phyloP scores from a whole-genome alignment of 805 yeast genomes.

The Candida coquimbonensis region DNA sequence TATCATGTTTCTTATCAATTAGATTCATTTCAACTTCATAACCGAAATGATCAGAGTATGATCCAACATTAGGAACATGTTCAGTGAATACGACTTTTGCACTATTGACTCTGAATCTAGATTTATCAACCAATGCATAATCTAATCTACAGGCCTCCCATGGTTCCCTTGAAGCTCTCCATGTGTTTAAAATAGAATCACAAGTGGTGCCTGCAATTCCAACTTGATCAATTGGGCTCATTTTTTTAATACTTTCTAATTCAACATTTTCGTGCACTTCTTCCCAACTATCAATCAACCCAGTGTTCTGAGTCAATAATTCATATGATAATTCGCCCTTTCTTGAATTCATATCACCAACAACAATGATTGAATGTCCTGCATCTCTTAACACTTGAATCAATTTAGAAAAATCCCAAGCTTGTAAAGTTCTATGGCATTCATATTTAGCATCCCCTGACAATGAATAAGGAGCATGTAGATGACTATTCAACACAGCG shows the following conservation, averaged over 20 bases:
- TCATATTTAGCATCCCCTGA: constrained; percentile 84
- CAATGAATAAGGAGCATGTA: constrained; percentile 92
- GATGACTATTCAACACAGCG: constrained; percentile 83
- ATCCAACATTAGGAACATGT: constrained; percentile 55
- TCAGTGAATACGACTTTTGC: constrained; percentile 76
- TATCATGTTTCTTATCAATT: background rate
- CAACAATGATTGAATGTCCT: constrained; percentile 81
- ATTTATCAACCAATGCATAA: constrained; percentile 72
- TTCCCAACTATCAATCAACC: constrained; percentile 79
- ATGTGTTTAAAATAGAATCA: constrained; percentile 80
- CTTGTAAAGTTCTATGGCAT: constrained; percentile 90
- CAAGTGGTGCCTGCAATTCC: constrained; percentile 78
- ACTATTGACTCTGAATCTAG: constrained; percentile 42
- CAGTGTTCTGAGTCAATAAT: constrained; percentile 62
- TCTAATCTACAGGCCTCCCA: constrained; percentile 69
- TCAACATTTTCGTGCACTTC: constrained; percentile 46
- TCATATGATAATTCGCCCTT: constrained; percentile 82
- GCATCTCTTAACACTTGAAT: constrained; percentile 55
- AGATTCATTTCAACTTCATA: constrained; percentile 40
- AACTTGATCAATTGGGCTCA: constrained; percentile 59
- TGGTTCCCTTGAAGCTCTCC: constrained; percentile 46
- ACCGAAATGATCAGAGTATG: constrained; percentile 92
- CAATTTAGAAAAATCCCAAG: constrained; percentile 85
- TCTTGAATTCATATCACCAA: constrained; percentile 87
- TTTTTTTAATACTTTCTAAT: constrained; percentile 32